Percentiles rank a stretch among this genome's conserved stretches.
Conservation (phyloP, 2,329 filamentous ascomycete genomes). For the Fusarium protoensiforme region DNA sequence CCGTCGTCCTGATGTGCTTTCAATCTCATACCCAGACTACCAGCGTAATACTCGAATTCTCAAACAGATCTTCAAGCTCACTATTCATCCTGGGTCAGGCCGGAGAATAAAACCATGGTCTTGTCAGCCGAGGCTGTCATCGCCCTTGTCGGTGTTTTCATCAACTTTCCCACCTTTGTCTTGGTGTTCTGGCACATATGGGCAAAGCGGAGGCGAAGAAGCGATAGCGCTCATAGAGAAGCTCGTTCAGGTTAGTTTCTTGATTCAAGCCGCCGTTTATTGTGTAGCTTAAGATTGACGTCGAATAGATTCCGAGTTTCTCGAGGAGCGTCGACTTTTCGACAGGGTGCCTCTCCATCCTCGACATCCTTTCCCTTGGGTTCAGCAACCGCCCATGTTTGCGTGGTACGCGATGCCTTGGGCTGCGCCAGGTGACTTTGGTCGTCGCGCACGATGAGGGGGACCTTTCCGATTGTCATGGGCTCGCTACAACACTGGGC, state of each 20-base stretch:
- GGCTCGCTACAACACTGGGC: too few relatives aligned
- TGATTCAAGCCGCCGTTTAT: fast-evolving
- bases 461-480: too few relatives aligned
- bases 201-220: not conserved
- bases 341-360: not conserved
- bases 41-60: too few relatives aligned
- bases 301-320: not conserved
- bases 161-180: slow-evolving; percentile 7
- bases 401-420: not conserved
- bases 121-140: slow-evolving; percentile 11
- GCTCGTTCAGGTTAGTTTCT: not conserved
- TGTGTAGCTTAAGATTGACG: not conserved
- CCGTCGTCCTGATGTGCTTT: too few relatives aligned
- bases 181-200: slow-evolving; percentile 8
- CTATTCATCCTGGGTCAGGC: too few relatives aligned
- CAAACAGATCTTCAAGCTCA: too few relatives aligned
- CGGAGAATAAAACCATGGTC: not conserved
- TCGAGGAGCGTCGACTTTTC: not conserved
- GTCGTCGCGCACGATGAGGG: not conserved
- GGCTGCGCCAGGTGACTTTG: not conserved
- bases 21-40: too few relatives aligned
- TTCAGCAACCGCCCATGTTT: not conserved
- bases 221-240: not conserved
- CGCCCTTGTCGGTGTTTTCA: not conserved
- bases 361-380: not conserved